These are phyloP conservation scores for Lophiotrema nucula DNA, from an alignment of 495 filamentous ascomycete genomes.

Conservation along the genomic window DNA sequence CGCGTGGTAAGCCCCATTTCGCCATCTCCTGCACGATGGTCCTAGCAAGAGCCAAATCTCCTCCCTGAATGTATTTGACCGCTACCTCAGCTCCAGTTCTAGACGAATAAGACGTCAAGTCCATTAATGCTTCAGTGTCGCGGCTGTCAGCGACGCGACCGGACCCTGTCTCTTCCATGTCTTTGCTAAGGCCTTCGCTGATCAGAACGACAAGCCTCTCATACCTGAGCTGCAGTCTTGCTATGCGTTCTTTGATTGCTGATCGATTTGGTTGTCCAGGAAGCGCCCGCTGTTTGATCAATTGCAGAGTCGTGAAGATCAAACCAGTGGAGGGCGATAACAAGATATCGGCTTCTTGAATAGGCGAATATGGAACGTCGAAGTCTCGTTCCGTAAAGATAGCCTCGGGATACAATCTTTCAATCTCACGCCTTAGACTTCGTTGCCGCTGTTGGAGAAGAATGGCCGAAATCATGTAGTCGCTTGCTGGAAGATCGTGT, in stretches of 20 bases:
- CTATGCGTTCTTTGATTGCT: constrained; percentile 58
- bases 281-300: constrained; percentile 67
- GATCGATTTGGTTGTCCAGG: constrained; percentile 53
- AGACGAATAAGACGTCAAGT: constrained; percentile 54
- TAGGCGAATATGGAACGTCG: constrained; percentile 38
- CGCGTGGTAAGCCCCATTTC: constrained; percentile 30
- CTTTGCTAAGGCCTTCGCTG: constrained; percentile 46
- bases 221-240: constrained; percentile 57
- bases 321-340: constrained; percentile 70
- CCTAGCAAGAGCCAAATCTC: constrained; percentile 53
- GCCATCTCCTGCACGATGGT: constrained; percentile 57
- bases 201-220: constrained; percentile 72
- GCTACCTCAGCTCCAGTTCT: constrained; percentile 45
- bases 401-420: constrained; percentile 51
- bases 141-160: constrained; percentile 37
- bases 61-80: constrained; percentile 58
- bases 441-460: constrained; percentile 46
- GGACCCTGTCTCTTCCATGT: constrained; percentile 8
- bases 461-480: constrained; percentile 55
- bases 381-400: constrained; percentile 63
- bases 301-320: constrained; percentile 68
- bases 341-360: constrained; percentile 72
- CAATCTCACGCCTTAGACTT: constrained; percentile 47
- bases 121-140: constrained; percentile 54
- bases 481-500: constrained; percentile 32